Evolutionary conservation across 108 stramenopile species (phyloP).

Genomic region (Skeletonema marinoi): DNA sequence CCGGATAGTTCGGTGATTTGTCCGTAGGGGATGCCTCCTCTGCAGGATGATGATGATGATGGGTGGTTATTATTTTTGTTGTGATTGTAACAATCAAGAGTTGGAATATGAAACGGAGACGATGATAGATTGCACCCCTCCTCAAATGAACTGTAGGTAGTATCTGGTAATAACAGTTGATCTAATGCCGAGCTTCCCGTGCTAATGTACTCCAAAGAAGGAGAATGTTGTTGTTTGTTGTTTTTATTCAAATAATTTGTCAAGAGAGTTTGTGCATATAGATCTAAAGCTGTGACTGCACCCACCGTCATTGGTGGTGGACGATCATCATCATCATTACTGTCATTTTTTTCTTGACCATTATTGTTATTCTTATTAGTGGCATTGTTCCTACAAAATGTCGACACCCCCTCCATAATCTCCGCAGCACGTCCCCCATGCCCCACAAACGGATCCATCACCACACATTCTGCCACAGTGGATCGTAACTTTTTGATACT

Average conservation of each 20-base stretch:
- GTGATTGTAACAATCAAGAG: not conserved
- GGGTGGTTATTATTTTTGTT: not conserved
- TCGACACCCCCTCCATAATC: slow-evolving; percentile 3
- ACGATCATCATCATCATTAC: not conserved
- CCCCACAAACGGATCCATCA: slow-evolving; percentile 24
- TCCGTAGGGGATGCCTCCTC: slow-evolving; percentile 40
- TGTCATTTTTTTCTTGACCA: not conserved
- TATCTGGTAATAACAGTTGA: slow-evolving; percentile 17
- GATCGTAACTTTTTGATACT: slow-evolving; percentile 19
- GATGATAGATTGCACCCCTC: slow-evolving; percentile 4
- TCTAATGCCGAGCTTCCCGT: slow-evolving; percentile 43
- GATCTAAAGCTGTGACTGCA: slow-evolving; percentile 34
- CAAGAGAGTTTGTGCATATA: slow-evolving; percentile 15
- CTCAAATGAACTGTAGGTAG: slow-evolving; percentile 6
- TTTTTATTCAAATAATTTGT: not conserved
- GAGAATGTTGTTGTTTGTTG: not conserved
- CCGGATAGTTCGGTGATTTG: slow-evolving; percentile 50
- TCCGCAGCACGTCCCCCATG: slow-evolving; percentile 16
- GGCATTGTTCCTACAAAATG: slow-evolving; percentile 2
- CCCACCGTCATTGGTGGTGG: slow-evolving; percentile 22
- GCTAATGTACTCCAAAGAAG: slow-evolving; percentile 7
- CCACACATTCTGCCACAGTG: slow-evolving; percentile 15
- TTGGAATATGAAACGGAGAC: slow-evolving; percentile 19
- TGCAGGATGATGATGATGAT: not conserved
- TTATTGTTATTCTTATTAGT: not conserved